Conservation (phyloP, 495 filamentous ascomycete genomes). For the Glutinoglossum americanum region DNA sequence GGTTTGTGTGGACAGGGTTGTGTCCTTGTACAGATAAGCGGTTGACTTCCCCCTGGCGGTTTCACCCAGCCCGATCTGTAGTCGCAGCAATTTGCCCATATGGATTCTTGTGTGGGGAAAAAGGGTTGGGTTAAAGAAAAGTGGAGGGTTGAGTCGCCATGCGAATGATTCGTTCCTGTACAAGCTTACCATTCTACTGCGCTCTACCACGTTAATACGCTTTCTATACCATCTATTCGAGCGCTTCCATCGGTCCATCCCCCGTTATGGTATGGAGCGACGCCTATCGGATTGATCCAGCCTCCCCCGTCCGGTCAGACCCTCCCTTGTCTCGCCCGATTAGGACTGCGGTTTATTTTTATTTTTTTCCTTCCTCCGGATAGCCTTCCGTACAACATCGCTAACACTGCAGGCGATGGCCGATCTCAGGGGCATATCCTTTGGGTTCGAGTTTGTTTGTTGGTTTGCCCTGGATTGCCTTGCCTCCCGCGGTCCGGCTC, state of each 20-base stretch:
- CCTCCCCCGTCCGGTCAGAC: no score
- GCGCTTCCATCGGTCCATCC: no score
- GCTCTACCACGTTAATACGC: no score
- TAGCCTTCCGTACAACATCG: neutral
- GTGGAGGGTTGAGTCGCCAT: neutral
- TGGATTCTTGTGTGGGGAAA: neutral
- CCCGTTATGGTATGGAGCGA: no score
- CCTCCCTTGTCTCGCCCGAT: no score
- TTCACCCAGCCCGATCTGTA: neutral
- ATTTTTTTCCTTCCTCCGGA: neutral
- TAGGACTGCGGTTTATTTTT: neutral
- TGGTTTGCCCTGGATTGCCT: neutral
- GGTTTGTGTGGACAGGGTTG: no score
- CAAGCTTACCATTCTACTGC: no score
- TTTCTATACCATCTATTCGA: no score
- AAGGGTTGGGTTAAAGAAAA: neutral
- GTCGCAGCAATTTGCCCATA: neutral
- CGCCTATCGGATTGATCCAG: no score
- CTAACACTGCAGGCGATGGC: neutral
- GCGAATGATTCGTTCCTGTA: no score
- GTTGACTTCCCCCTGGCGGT: neutral
- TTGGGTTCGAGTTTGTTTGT: neutral
- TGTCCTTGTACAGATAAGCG: neutral
- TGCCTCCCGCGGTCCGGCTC: neutral
- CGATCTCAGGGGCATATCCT: neutral